Base-by-base conservation (phyloP, 495 filamentous ascomycete species). In the Tuber aestivum region DNA sequence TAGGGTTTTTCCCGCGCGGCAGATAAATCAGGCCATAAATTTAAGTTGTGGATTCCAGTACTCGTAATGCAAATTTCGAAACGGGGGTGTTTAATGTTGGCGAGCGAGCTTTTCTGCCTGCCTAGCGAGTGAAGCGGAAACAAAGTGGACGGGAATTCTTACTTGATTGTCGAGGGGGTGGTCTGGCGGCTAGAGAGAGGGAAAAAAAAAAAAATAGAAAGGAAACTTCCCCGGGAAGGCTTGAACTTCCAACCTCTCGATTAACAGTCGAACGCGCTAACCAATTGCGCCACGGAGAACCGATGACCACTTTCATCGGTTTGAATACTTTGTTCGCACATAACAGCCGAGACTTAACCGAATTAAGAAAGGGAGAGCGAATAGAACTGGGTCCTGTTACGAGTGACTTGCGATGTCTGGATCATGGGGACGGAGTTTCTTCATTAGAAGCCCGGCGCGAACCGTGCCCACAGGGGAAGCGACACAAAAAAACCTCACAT, bases 241-340 rank as follows among this genome's bases (percentile, higher is more conserved):
- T 86, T 82, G 85, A 86, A 84, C 85, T 85, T 83, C 84, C 85
- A 86, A 86, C 85, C 85, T 86, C 84, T 82, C 81, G 85, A 86
- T 86, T 86, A 86, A 86, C 85, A 86, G 85, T 86, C 85, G 81
- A 81, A 86, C 85, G 85, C 85, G 85, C 85, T 86, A 86, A 81
- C 85, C 85, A 80, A 86, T 86, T 86, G 85, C 85, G 85, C 85
- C 85, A 86, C 85, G 84, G 78, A 80, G 78, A 80, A 80, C 70
- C 9, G 9, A 32, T 61, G 12, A n/a, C 5, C n/a, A 32, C 6
- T 3, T 16, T 5, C 1, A 16, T 32, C 7, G 10, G 32, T 61
- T 61, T 61, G 50, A 3, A 61, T 16, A 3, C n/a, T 14, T 61
- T 61, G 50, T 27, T 61, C 10, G 50, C 12, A 14, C 10, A 5